Percentiles rank a stretch among this genome's conserved stretches.
These are phyloP conservation scores for Dactylonectria macrodidyma DNA, from an alignment of 2,329 filamentous ascomycete genomes.

Conservation along the genomic window DNA sequence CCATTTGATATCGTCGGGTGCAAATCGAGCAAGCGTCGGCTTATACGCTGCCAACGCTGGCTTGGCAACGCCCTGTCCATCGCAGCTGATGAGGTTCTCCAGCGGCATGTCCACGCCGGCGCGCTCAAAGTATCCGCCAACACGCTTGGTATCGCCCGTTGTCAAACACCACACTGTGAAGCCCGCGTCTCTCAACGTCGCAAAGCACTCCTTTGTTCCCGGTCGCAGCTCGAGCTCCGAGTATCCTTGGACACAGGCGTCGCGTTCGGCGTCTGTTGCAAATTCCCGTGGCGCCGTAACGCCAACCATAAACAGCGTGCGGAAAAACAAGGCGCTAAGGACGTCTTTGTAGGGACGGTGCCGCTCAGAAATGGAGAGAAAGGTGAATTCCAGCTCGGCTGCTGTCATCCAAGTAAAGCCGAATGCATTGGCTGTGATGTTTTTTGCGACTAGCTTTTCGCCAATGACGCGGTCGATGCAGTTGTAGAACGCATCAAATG, in stretches of 20 bases:
- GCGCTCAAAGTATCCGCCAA: constrained; percentile 3
- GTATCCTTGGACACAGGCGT: neutral
- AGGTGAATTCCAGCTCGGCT: constrained; percentile 19
- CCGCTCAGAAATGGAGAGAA: neutral
- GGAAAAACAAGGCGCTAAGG: constrained; percentile 11
- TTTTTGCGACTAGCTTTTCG: neutral
- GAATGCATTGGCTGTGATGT: constrained; percentile 1
- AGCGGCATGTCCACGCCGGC: constrained; percentile 13
- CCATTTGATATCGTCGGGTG: neutral
- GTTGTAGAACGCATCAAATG: constrained; percentile 12
- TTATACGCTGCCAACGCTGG: neutral
- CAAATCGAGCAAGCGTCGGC: constrained; percentile 10
- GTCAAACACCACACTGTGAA: constrained; percentile 17
- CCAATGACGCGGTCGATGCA: constrained; percentile 2
- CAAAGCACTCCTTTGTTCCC: constrained; percentile 4
- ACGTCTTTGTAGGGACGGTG: constrained; percentile 6
- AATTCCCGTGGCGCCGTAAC: constrained; percentile 10
- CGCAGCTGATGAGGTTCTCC: constrained; percentile 13
- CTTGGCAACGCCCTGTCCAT: constrained; percentile 9
- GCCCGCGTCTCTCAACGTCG: constrained; percentile 3
- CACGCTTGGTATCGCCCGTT: constrained; percentile 7
- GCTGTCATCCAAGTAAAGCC: constrained; percentile 17
- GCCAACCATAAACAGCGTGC: constrained; percentile 9
- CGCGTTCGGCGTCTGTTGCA: constrained; percentile 12
- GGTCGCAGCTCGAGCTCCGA: constrained; percentile 8